These are phyloP conservation scores for Amanita jacksonii DNA, from an alignment of 768 basidiomycete genomes.

Conservation along the genomic window DNA sequence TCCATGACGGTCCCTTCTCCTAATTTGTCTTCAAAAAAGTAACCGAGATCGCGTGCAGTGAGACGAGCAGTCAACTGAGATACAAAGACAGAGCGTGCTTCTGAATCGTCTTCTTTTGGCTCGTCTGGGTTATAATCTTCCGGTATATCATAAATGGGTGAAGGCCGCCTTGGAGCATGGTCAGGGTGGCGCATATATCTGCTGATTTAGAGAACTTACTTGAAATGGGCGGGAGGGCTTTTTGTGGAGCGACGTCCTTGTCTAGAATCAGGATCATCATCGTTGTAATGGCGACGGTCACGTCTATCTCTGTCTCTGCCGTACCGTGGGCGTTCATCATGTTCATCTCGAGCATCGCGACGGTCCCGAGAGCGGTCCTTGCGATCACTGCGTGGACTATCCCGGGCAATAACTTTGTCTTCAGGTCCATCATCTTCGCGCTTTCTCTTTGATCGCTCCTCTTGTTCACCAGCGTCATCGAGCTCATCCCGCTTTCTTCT, in stretches of 20 bases:
- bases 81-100: constrained; percentile 97
- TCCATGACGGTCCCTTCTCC: constrained; percentile 93
- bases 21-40: constrained; percentile 97
- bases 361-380: constrained; percentile 50
- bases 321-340: constrained; percentile 43
- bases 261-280: constrained; percentile 34
- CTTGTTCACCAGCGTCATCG: constrained; percentile 40
- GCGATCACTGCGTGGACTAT: constrained; percentile 38
- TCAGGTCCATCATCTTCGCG: constrained; percentile 27
- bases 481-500: constrained; percentile 61
- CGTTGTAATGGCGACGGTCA: constrained; percentile 27
- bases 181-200: constrained; percentile 8
- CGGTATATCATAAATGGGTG: constrained; percentile 61
- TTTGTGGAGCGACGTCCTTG: constrained; percentile 21
- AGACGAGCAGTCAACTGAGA: constrained; percentile 96
- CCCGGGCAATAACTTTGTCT: constrained; percentile 34
- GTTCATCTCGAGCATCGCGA: constrained; percentile 51
- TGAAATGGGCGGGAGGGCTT: constrained; percentile 37
- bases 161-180: constrained; percentile 45
- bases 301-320: constrained; percentile 34
- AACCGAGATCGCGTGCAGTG: constrained; percentile 93
- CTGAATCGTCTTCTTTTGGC: constrained; percentile 90
- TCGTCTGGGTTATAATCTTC: constrained; percentile 83
- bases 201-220: constrained; percentile 24
- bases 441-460: constrained; percentile 6